phyloP scores from a whole-genome alignment of 305 asterid species.

The Stenogyne calaminthoides region DNA sequence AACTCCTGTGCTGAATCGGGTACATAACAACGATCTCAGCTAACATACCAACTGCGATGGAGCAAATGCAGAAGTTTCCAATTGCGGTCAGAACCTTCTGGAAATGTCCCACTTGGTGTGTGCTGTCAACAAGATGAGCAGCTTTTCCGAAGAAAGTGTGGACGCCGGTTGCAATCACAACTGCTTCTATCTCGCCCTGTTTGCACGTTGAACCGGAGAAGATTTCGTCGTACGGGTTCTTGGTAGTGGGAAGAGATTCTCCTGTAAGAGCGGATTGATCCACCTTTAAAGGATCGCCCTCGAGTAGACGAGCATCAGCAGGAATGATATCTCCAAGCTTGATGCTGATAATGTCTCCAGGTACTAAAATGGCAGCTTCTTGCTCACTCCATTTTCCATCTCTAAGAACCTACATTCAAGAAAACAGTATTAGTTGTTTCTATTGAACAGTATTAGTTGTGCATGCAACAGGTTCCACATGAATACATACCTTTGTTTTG shows the following conservation, averaged over 20 bases:
- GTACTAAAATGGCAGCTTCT: slow-evolving; percentile 57
- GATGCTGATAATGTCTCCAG: slow-evolving; percentile 61
- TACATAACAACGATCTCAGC: slow-evolving; percentile 65
- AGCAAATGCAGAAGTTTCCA: slow-evolving; percentile 67
- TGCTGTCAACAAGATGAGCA: slow-evolving; percentile 63
- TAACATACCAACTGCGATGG: slow-evolving; percentile 58
- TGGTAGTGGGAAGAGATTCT: slow-evolving; percentile 59
- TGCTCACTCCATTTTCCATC: slow-evolving; percentile 62
- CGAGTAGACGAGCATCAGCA: slow-evolving; percentile 62
- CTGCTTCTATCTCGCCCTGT: slow-evolving; percentile 63
- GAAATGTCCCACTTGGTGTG: slow-evolving; percentile 64
- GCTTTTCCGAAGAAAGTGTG: slow-evolving; percentile 72
- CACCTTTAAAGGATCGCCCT: slow-evolving; percentile 55
- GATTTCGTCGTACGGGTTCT: slow-evolving; percentile 50
- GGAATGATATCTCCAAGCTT: slow-evolving; percentile 61
- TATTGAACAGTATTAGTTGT: no score
- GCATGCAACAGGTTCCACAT: no score
- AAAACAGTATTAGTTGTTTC: no score
- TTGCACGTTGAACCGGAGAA: slow-evolving; percentile 66
- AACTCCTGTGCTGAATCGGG: slow-evolving; percentile 53
- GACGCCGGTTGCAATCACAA: slow-evolving; percentile 62
- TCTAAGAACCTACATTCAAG: slow-evolving; percentile 45
- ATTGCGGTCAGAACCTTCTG: slow-evolving; percentile 61
- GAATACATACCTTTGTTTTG: slow-evolving; percentile 48
- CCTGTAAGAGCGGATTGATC: slow-evolving; percentile 60